Evolutionary conservation across 495 filamentous ascomycete genomes (phyloP), one percentile per base, ranked within the genome.

Genomic region (Aspergillus ostianus): DNA sequence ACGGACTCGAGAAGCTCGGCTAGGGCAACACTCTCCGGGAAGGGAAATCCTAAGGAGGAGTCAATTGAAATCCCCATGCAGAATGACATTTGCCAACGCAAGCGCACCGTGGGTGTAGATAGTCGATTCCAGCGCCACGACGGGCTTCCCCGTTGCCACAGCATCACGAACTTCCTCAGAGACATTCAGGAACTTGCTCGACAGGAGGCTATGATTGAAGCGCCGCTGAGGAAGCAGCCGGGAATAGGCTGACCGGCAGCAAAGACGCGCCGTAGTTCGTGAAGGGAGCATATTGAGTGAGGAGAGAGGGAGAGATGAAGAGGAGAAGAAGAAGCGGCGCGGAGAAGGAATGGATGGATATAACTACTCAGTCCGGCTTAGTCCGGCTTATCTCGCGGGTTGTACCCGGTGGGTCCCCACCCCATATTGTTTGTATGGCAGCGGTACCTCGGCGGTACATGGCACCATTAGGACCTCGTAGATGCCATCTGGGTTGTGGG

Each of bases 71-170:
- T 8, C 46, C 26, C 52, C 29, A 45, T 7, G 8, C 18, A 6
- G 26, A 20, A 19, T 23, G 36, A 13, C 27, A 36, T 23, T 10
- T 4, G 23, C 6, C 12, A 3, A 6, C 2, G 32, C n/a, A 54
- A n/a, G 54, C 63, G 32, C 75, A 90, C 87, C 87, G 72, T 91
- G 88, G 17, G 88, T 91, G 62, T 90, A 89, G 46, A 98, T 97
- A 2, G 94, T 96, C 2, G 90, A 88, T 72, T 98, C 94, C 10
- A 98, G 81, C 32, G 94, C 93, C 13, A 98, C 93, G 8, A 98
- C 86, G 2, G 94, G 93, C 47, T 82, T 84, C 50, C 86, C 84
- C 19, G 83, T 79, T 18, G 83, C 75, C 23, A 97, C 60, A 51
- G 93, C 94, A 64, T 88, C 84, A 46, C 77, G 80, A 15, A 98